Conservation (phyloP, 2,329 filamentous ascomycete genomes). For the Venturia nashicola region DNA sequence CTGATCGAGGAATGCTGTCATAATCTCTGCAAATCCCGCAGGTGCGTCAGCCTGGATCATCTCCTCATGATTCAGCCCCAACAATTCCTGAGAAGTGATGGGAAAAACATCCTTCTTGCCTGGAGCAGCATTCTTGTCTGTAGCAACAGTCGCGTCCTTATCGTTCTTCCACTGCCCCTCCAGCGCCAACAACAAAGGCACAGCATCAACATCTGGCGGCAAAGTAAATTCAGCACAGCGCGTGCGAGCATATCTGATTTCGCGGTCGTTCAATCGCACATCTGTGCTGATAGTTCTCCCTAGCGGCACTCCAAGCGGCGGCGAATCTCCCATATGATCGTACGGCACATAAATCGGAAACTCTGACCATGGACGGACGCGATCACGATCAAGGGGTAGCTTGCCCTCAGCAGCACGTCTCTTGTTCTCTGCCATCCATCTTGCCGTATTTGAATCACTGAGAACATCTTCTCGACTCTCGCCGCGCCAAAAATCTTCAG, state of each 20-base stretch:
- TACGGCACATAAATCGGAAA: not conserved
- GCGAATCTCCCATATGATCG: not conserved
- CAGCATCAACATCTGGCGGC: not conserved
- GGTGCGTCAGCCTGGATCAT: too few relatives aligned
- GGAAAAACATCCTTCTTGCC: not conserved
- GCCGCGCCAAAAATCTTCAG: not conserved
- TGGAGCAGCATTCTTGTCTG: not conserved
- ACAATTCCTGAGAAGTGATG: too few relatives aligned
- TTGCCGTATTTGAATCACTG: not conserved
- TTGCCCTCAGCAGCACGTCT: not conserved
- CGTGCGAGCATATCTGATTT: not conserved
- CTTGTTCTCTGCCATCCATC: not conserved
- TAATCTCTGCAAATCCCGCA: too few relatives aligned
- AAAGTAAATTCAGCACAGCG: not conserved
- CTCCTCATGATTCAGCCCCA: not conserved
- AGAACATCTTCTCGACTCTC: not conserved
- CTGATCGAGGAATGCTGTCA: too few relatives aligned
- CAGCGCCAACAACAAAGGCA: not conserved
- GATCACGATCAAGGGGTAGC: not conserved
- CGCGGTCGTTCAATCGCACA: not conserved
- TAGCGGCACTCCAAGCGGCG: not conserved
- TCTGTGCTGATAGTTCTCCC: not conserved
- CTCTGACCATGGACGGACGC: not conserved
- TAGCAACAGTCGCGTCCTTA: not conserved
- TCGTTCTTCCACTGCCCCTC: not conserved